Evolutionary conservation across 306 rosid genomes (phyloP), one percentile per base, ranked within the genome.

Genomic region (Rosa rugosa): DNA sequence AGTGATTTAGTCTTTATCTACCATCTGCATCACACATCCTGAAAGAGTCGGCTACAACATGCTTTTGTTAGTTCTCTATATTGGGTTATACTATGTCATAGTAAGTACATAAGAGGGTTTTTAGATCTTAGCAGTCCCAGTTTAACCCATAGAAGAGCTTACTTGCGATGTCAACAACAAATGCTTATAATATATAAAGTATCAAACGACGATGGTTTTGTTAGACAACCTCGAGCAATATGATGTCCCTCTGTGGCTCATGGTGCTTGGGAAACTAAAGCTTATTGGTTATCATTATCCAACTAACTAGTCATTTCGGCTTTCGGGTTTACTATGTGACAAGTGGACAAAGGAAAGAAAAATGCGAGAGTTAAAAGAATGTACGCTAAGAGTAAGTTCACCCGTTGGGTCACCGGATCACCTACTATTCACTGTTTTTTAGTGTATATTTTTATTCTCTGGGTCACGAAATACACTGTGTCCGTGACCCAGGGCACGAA

Each of bases 1-100:
- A 89, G 83, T 92, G 89, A 85, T 36, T 12, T 13, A 20, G 12
- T 13, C 10, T 9, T 23, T 59, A 27, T 36, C 76, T n/a, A 65
- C 69, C 73, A 66, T 68, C 36, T 49, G 70, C 81, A 67, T 27
- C 20, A 59, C 16, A 34, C 31, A 62, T 31, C 69, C 31, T 3
- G 7, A 46, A 18, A 4, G 34, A 31, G 47, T 20, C 36, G 10
- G 79, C 57, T 6, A 11, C 3, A 20, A 11, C 12, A 25, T 11
- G 45, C 71, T 62, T 46, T 60, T 10, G 71, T 27, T 78, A 40
- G 69, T 51, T 72, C 73, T 64, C 69, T 51, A 62, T 45, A 68
- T 71, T 46, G 25, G 54, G 41, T 78, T 49, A 41, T 23, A 31
- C 36, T 18, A 62, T 47, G 45, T 44, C 54, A 41, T 60, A 40